These are phyloP conservation scores for Triadica sebifera DNA, from an alignment of 345 rosid genomes.

Conservation along the genomic window DNA sequence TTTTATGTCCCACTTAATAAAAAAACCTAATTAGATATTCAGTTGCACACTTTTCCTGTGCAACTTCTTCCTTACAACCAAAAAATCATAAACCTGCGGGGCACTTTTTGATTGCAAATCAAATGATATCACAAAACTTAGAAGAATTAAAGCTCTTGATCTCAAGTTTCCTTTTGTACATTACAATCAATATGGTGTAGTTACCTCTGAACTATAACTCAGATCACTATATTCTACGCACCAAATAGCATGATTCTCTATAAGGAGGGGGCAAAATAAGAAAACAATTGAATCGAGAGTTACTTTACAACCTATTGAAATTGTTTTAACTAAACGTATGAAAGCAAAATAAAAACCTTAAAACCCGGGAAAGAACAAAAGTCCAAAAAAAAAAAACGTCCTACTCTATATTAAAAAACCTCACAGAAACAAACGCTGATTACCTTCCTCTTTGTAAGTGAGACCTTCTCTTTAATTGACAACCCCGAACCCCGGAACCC, in stretches of 20 bases:
- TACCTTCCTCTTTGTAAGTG: slow-evolving; percentile 69
- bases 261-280: not conserved
- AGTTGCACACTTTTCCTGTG: not conserved
- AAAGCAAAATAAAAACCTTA: not conserved
- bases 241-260: not conserved
- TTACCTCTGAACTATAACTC: not conserved
- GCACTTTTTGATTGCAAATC: not conserved
- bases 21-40: not conserved
- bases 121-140: not conserved
- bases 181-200: not conserved
- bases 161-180: not conserved
- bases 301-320: not conserved
- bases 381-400: not conserved
- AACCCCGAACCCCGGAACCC: slow-evolving; percentile 50
- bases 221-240: not conserved
- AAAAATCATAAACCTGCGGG: not conserved
- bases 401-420: not conserved
- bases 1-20: not conserved
- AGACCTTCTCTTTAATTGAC: slow-evolving; percentile 67
- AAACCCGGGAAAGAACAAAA: not conserved
- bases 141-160: not conserved
- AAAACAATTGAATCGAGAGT: not conserved
- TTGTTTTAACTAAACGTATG: not conserved
- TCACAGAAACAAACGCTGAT: not conserved
- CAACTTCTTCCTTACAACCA: not conserved